phyloP scores from a whole-genome alignment of 2,329 filamentous ascomycete genomes.

The Beauveria sp. region DNA sequence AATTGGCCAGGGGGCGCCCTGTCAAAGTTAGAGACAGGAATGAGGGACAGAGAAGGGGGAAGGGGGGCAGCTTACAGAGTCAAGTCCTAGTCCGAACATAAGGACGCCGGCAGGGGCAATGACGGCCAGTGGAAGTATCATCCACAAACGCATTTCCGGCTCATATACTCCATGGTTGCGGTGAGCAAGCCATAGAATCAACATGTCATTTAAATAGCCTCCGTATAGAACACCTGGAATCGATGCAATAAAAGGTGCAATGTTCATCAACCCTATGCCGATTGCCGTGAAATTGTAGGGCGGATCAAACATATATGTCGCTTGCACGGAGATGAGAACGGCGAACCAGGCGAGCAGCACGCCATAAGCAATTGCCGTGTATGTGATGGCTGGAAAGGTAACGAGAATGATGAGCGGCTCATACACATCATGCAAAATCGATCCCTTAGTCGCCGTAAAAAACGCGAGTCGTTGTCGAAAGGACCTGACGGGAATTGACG shows the following conservation, averaged over 20 bases:
- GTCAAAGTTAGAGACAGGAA: background rate
- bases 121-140: conserved; percentile 19
- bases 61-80: conserved; percentile 19
- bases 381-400: conserved; percentile 27
- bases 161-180: conserved; percentile 33
- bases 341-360: conserved; percentile 30
- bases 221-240: conserved; percentile 28
- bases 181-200: conserved; percentile 26
- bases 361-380: conserved; percentile 32
- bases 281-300: conserved; percentile 22
- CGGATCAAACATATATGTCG: conserved; percentile 21
- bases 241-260: conserved; percentile 28
- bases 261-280: conserved; percentile 19
- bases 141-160: conserved; percentile 33
- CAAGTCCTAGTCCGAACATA: conserved; percentile 28
- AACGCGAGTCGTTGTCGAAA: conserved; percentile 18
- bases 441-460: conserved; percentile 14
- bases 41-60: background rate
- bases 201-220: conserved; percentile 29
- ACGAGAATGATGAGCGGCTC: conserved; percentile 13
- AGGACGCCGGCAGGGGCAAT: conserved; percentile 24
- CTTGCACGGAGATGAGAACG: conserved; percentile 12
- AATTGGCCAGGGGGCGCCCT: conserved; percentile 31
- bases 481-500: conserved; percentile 12
- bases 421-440: conserved; percentile 9